A percentile compares a stretch with the other conserved stretches of the same genome.
Evolutionary conservation across 1,139 yeast species (phyloP).

Genomic region (Waltiozyma sp.): DNA sequence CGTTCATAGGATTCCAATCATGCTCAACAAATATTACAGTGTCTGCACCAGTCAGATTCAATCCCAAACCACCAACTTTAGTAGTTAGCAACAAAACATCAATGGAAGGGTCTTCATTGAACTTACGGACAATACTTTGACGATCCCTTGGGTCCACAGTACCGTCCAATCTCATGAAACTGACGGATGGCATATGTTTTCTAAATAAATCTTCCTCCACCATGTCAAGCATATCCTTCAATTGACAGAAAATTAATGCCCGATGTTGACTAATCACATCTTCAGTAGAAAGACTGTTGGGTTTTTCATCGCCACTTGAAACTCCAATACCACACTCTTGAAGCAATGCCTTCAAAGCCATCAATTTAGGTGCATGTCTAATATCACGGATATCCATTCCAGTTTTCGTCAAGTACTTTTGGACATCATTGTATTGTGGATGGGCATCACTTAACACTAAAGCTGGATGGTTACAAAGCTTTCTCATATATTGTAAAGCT

Average conservation of each 20-base stretch:
- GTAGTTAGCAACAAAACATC: constrained; percentile 88
- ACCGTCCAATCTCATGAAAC: constrained; percentile 93
- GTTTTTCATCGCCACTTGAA: constrained; percentile 32
- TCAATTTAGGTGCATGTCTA: constrained; percentile 81
- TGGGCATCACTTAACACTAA: constrained; percentile 78
- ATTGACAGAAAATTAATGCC: constrained; percentile 89
- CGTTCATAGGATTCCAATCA: constrained; percentile 99
- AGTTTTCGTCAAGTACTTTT: constrained; percentile 44
- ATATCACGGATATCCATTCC: constrained; percentile 58
- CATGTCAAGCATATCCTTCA: constrained; percentile 95
- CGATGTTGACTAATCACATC: constrained; percentile 92
- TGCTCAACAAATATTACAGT: constrained; percentile 98
- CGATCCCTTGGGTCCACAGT: constrained; percentile 88
- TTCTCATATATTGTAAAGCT: constrained; percentile 94
- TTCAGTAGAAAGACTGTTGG: constrained; percentile 17
- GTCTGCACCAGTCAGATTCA: constrained; percentile 96
- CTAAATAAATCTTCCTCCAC: constrained; percentile 83
- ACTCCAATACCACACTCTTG: constrained; percentile 92
- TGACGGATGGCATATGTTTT: constrained; percentile 80
- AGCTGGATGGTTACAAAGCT: constrained; percentile 93
- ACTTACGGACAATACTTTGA: constrained; percentile 82
- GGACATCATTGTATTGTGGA: constrained; percentile 68
- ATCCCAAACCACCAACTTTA: constrained; percentile 96
- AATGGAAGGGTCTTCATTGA: constrained; percentile 93
- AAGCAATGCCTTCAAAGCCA: constrained; percentile 71